These are phyloP conservation scores for Chalciporus piperatus DNA, from an alignment of 768 basidiomycete species.

Conservation along the genomic window DNA sequence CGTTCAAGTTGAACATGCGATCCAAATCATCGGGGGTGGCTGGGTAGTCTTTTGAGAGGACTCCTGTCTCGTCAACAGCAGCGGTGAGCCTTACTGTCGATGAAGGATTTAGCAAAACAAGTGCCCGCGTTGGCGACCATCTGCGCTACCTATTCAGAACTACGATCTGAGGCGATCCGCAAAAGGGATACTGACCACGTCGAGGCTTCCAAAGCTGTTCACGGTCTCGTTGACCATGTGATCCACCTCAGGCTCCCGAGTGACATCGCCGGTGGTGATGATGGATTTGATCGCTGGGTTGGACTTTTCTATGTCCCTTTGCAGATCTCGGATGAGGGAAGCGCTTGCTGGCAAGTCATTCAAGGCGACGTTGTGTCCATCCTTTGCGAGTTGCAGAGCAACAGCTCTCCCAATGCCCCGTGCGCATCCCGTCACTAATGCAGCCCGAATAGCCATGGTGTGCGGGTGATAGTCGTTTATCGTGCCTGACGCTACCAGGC, in stretches of 20 bases:
- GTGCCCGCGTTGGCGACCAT: conserved; percentile 1
- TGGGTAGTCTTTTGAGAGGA: neutral
- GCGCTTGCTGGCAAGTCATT: neutral
- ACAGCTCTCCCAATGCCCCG: conserved; percentile 1
- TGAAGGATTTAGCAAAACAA: neutral
- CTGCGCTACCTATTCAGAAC: neutral
- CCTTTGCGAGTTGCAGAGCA: neutral
- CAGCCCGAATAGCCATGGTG: neutral
- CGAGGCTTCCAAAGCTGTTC: neutral
- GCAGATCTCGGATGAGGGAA: neutral
- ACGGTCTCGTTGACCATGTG: conserved; percentile 1
- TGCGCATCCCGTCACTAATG: conserved; percentile 1
- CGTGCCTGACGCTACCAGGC: neutral
- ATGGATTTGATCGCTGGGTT: neutral
- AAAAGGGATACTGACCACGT: neutral
- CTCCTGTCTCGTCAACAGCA: neutral
- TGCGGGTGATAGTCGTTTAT: neutral
- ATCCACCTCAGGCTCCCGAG: conserved; percentile 1
- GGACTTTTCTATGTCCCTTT: neutral
- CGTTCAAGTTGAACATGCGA: conserved; percentile 33
- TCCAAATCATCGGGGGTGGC: conserved; percentile 25
- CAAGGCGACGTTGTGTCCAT: neutral
- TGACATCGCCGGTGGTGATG: neutral
- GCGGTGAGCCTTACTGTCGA: neutral
- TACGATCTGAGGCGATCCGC: neutral